Evolutionary conservation across 495 filamentous ascomycete species (phyloP), one percentile per base, ranked within the genome.

Genomic region (Lasiosphaeria hispida): DNA sequence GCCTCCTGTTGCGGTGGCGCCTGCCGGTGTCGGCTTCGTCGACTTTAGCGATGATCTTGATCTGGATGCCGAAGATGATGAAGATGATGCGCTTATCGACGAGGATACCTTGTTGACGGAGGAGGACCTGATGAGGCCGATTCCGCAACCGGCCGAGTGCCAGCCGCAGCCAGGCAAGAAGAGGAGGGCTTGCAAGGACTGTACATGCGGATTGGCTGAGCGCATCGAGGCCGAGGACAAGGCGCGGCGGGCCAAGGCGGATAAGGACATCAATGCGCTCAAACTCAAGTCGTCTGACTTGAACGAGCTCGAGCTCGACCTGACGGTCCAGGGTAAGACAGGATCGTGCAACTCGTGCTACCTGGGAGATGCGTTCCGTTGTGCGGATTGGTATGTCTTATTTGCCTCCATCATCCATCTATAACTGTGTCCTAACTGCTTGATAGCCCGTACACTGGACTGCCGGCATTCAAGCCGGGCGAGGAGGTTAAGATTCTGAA

Each of bases 151-250:
- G 48, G 80, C 85, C 15, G 89, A 95, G 73, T 97, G 93, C 67
- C 79, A 81, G 41, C 92, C 93, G 37, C 85, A 88, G 75, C 76
- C 84, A 33, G 90, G 89, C 55, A 93, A 94, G 76, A 86, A 92
- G 62, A 85, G 92, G 58, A 84, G 91, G 53, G 92, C 94, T 55
- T 98, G 94, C 78, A 97, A 97, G 75, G 94, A 98, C 76, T 98
- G 94, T 77, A 95, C 90, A 4, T 98, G 94, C 66, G 94, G 95
- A 39, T 81, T 98, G 4, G 87, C 88, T 3, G 80, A 88, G 62
- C 79, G 84, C 58, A 70, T 96, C 40, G 89, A 89, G 60, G 89
- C 85, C 7, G 91, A 96, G 72, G 92, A 97, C 63, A 79, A 77
- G 42, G 82, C 84, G 48, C 87, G 86, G 57, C 82, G 89, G 8